Base-by-base conservation (phyloP, 1,139 yeast species). In the Hyphopichia buzzinii region DNA sequence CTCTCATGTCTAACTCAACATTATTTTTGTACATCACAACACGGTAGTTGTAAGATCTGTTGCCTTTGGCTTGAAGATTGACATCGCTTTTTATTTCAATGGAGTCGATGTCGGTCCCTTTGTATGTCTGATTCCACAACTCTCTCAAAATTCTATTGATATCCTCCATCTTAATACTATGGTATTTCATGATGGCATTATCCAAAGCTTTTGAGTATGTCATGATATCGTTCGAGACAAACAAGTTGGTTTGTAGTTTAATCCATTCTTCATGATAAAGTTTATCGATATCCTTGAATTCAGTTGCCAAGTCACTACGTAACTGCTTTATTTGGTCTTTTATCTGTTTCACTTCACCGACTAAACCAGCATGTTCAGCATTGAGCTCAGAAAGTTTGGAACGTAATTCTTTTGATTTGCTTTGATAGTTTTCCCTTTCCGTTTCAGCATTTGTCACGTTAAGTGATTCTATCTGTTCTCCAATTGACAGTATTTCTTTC, bases 1-100 rank as follows among this genome's bases (percentile, higher is more conserved):
- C 99, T 46, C 98, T 75, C 99, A 94, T 94, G 54, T 94, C 99
- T 32, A 94, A 67, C 57, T 92, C 98, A 1, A 81, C 84, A 37
- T 86, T 94, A 49, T 86, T 88, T 55, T 94, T 94, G 43, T 81
- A 80, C 98, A 94, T 94, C 13, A 92, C 96, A 16, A 94, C 97
- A 29, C 97, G 73, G 56, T 92, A 92, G 55, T 92, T 90, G 59
- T 90, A 90, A 1, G 95, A 78, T 38, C 92, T 67, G 37, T 81
- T 81, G 0, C 81, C 81, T 35, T 77, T 74, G 4, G 73, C 67
- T 39, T 67, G 77, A 4, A 68, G 62, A 32, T 81, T 84, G 31
- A 79, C 81, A 48, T 90, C 97, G 33, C 96, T 84, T 47, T 82
- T 76, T 42, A 94, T 88, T 48, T 85, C 78, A 37, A 94, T 90